These are phyloP conservation scores for Bipolaris bicolor DNA, from an alignment of 2,329 filamentous ascomycete species.

Conservation along the genomic window DNA sequence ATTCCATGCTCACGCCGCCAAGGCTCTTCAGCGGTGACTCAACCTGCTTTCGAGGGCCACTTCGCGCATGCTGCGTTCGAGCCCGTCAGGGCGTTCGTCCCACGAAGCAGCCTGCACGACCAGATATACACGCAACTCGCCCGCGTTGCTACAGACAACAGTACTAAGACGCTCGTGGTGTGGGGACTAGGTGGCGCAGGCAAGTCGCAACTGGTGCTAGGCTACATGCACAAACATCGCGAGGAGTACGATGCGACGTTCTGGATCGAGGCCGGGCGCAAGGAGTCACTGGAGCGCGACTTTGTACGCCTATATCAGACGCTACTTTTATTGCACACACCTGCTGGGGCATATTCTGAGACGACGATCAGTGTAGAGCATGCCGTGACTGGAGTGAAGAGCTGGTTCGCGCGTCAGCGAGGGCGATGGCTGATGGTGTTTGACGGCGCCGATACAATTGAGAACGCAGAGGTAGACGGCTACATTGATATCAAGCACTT, in stretches of 20 bases:
- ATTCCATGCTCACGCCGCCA: background rate
- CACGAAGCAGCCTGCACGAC: conserved; percentile 16
- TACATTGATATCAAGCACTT: conserved; percentile 24
- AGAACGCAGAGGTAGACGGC: conserved; percentile 13
- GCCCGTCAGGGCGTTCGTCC: conserved; percentile 14
- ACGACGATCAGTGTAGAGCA: conserved; percentile 12
- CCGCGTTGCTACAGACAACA: conserved; percentile 8
- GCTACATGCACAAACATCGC: background rate
- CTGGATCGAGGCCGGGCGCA: conserved; percentile 30
- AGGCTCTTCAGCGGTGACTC: conserved; percentile 1
- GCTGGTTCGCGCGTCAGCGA: conserved; percentile 17
- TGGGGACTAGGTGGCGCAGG: background rate
- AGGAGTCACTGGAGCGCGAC: conserved; percentile 31
- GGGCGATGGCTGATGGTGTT: conserved; percentile 27
- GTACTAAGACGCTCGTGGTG: conserved; percentile 9
- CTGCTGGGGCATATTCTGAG: background rate
- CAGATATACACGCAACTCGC: conserved; percentile 15
- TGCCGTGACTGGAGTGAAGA: conserved; percentile 24
- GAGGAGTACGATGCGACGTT: conserved; percentile 24
- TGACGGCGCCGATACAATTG: conserved; percentile 25
- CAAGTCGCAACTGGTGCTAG: background rate
- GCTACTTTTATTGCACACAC: conserved; percentile 12
- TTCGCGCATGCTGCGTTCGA: conserved; percentile 17
- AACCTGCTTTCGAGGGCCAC: conserved; percentile 12
- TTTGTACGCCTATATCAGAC: conserved; percentile 23